These are phyloP conservation scores for Magnolia sinica DNA, from an alignment of 164 flowering plant species.

Conservation along the genomic window DNA sequence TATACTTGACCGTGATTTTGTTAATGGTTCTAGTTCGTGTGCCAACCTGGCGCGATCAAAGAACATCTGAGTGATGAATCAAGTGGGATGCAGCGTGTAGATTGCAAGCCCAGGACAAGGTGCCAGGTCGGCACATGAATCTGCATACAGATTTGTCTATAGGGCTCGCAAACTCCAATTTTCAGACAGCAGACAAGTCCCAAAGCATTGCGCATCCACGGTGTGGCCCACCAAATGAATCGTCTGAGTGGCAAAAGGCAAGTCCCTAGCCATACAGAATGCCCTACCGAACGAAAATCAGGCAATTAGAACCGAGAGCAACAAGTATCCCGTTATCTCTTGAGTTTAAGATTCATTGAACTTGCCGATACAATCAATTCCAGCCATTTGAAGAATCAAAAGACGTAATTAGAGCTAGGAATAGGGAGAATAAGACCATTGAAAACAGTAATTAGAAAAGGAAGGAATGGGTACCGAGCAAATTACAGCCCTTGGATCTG, in stretches of 20 bases:
- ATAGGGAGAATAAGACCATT: not conserved
- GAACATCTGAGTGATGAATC: too few species aligned
- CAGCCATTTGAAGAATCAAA: not conserved
- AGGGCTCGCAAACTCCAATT: too few species aligned
- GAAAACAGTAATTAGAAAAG: not conserved
- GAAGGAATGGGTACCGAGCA: constrained; percentile 41
- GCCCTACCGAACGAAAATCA: not conserved
- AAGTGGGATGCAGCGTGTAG: too few species aligned
- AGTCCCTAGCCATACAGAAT: not conserved
- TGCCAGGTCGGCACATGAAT: too few species aligned
- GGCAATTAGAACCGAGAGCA: not conserved
- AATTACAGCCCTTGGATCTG: constrained; percentile 71
- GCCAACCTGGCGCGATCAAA: too few species aligned
- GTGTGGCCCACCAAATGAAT: not conserved
- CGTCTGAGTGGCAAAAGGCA: not conserved
- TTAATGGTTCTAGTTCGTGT: too few species aligned
- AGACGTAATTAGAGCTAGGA: not conserved
- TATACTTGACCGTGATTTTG: too few species aligned
- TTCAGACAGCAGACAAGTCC: too few species aligned
- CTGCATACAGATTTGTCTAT: too few species aligned
- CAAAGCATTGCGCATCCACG: too few species aligned
- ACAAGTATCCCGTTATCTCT: not conserved
- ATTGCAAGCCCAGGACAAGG: too few species aligned
- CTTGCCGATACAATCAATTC: not conserved
- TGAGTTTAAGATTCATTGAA: not conserved